phyloP scores from a whole-genome alignment of 2,329 filamentous ascomycete genomes.

The Colletotrichum nymphaeae region DNA sequence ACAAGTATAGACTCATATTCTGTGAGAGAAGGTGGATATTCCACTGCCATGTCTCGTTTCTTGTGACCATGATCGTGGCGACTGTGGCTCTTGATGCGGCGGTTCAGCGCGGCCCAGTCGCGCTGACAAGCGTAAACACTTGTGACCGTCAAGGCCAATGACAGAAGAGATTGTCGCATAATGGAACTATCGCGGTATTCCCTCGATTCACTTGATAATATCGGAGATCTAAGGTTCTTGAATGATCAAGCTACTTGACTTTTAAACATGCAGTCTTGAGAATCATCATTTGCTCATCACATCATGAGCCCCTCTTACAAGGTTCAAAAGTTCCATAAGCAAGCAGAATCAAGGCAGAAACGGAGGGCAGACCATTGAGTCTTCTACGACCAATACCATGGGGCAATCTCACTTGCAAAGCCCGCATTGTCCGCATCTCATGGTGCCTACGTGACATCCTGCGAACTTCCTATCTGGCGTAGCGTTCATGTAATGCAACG shows the following conservation, averaged over 20 bases:
- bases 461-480: constrained; percentile 15
- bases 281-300: background rate
- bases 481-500: constrained; percentile 21
- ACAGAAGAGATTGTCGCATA: background rate
- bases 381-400: background rate
- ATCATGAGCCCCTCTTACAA: background rate
- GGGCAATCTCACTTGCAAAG: background rate
- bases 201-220: background rate
- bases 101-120: constrained; percentile 15
- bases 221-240: background rate
- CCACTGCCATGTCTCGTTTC: constrained; percentile 16
- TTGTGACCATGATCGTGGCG: constrained; percentile 14
- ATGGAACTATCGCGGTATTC: background rate
- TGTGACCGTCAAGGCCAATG: background rate
- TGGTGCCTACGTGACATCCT: constrained; percentile 2
- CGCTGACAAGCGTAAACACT: constrained; percentile 14
- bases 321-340: background rate
- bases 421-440: background rate
- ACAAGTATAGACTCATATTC: constrained; percentile 17
- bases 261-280: background rate
- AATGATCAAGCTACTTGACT: too few relatives aligned
- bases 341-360: background rate
- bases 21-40: constrained; percentile 12
- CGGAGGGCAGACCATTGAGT: background rate
- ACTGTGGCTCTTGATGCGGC: constrained; percentile 5